phyloP scores from a whole-genome alignment of 2,329 filamentous ascomycete species.

The Ophiostoma sp. region DNA sequence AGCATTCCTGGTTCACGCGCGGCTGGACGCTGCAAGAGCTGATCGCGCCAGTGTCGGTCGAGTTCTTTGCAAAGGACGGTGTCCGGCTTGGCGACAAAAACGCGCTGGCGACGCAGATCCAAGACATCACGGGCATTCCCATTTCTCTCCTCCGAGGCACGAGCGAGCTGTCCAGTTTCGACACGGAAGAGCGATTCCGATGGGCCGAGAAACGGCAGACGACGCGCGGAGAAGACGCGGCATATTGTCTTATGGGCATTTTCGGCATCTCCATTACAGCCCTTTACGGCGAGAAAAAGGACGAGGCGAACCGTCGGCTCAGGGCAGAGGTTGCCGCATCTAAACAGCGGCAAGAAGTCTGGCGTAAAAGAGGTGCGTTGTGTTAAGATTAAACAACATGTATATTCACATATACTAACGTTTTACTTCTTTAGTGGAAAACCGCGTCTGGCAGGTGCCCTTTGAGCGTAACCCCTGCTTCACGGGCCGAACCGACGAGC shows the following conservation, averaged over 20 bases:
- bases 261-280: constrained; percentile 29
- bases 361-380: neutral
- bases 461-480: constrained; percentile 35
- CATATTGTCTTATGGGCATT: constrained; percentile 31
- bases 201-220: constrained; percentile 27
- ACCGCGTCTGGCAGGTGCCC: constrained; percentile 26
- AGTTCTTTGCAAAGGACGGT: constrained; percentile 34
- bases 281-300: constrained; percentile 29
- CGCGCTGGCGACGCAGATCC: constrained; percentile 31
- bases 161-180: constrained; percentile 28
- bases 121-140: constrained; percentile 33
- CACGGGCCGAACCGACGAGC: constrained; percentile 31
- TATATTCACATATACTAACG: no score
- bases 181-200: constrained; percentile 32
- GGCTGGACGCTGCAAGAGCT: no score
- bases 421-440: neutral
- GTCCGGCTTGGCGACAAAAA: constrained; percentile 33
- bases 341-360: neutral
- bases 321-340: constrained; percentile 22
- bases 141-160: constrained; percentile 28
- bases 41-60: constrained; percentile 33
- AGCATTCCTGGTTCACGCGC: constrained; percentile 25
- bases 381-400: no score
- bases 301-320: constrained; percentile 22
- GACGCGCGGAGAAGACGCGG: constrained; percentile 28